phyloP scores from a whole-genome alignment of 306 rosid genomes.

The Malus fusca region DNA sequence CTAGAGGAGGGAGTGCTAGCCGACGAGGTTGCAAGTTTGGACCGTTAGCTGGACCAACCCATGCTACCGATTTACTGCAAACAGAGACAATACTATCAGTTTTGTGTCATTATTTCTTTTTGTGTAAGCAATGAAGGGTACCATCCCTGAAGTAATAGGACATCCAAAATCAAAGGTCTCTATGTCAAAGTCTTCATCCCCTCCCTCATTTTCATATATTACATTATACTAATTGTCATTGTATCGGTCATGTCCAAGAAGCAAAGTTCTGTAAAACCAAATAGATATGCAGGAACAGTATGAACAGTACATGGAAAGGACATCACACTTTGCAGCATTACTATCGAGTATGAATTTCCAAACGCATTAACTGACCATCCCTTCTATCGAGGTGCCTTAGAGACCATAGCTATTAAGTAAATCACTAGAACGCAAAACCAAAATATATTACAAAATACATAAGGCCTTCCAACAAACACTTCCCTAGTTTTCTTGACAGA shows the following conservation, averaged over 20 bases:
- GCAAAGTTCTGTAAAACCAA: neutral
- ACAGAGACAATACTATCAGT: neutral
- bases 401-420: neutral
- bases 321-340: neutral
- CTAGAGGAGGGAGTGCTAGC: conserved; percentile 18
- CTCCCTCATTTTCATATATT: neutral
- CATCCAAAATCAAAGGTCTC: neutral
- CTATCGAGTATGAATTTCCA: neutral
- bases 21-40: conserved; percentile 22
- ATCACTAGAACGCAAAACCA: neutral
- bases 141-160: neutral
- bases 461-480: neutral
- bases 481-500: neutral
- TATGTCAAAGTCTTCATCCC: neutral
- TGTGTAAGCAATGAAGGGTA: neutral
- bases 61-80: conserved; percentile 58
- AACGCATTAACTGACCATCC: neutral
- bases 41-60: conserved; percentile 39
- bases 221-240: neutral
- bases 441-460: neutral
- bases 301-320: neutral
- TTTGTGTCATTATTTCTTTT: neutral
- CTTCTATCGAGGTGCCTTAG: neutral
- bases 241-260: neutral
- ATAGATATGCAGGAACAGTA: neutral